phyloP scores from a whole-genome alignment of 805 yeast genomes.

The Cyberlindnera euphorbiiphila region DNA sequence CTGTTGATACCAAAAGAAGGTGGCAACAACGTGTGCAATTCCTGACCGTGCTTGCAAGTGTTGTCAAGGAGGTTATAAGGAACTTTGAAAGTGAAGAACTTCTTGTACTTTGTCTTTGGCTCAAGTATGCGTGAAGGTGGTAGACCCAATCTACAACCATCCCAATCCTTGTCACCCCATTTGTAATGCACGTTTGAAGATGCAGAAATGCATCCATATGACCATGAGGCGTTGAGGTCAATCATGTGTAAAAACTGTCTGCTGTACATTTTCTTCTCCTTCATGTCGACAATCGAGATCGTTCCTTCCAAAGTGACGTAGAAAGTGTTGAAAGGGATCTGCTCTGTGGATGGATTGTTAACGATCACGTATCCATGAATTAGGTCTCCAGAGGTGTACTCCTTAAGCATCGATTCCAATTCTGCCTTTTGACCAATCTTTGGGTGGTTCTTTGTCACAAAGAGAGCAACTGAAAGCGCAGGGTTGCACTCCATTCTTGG shows the following conservation, averaged over 20 bases:
- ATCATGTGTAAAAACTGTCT: constrained; percentile 58
- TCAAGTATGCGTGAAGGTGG: constrained; percentile 45
- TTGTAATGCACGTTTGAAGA: constrained; percentile 45
- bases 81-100: constrained; percentile 54
- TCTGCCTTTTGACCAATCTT: constrained; percentile 33
- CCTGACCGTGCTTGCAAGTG: constrained; percentile 44
- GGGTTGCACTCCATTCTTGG: constrained; percentile 35
- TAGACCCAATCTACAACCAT: constrained; percentile 47
- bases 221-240: constrained; percentile 52
- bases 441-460: constrained; percentile 49
- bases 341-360: constrained; percentile 41
- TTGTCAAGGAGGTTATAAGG: constrained; percentile 52
- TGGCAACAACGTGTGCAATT: constrained; percentile 35
- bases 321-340: constrained; percentile 60
- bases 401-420: constrained; percentile 39
- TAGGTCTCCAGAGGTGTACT: constrained; percentile 65
- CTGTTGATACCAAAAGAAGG: constrained; percentile 39
- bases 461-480: constrained; percentile 41
- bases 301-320: constrained; percentile 46
- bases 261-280: constrained; percentile 32
- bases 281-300: constrained; percentile 30
- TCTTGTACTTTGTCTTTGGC: constrained; percentile 49
- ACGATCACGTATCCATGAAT: constrained; percentile 56
- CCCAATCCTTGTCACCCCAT: constrained; percentile 40
- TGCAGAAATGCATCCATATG: constrained; percentile 49